Percentiles rank a stretch among this genome's conserved stretches.
Evolutionary conservation across 2,329 filamentous ascomycete species (phyloP).

Genomic region (Trichoderma sp.): DNA sequence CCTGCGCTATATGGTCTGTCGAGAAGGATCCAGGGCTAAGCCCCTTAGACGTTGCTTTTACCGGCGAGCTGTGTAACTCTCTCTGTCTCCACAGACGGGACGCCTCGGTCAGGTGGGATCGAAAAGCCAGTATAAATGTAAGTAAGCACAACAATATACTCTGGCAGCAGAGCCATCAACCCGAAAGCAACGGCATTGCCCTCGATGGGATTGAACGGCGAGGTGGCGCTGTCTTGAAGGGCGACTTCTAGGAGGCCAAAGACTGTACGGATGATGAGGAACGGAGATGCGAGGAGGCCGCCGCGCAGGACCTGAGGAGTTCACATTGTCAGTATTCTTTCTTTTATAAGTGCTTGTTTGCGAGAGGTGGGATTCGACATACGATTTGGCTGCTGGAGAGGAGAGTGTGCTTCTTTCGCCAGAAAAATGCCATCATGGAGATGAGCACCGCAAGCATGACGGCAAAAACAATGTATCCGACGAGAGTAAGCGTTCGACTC

Average conservation of each 20-base stretch:
- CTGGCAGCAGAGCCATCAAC: slow-evolving; percentile 22
- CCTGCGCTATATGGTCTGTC: not conserved
- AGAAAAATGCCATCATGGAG: slow-evolving; percentile 23
- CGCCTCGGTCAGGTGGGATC: slow-evolving; percentile 17
- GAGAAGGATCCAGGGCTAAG: not conserved
- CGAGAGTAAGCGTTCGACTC: slow-evolving; percentile 24
- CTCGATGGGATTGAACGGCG: slow-evolving; percentile 23
- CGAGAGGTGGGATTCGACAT: not conserved
- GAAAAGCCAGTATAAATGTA: slow-evolving; percentile 22
- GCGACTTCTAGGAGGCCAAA: slow-evolving; percentile 26
- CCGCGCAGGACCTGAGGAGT: slow-evolving; percentile 20
- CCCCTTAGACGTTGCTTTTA: slow-evolving; percentile 8
- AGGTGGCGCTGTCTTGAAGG: not conserved
- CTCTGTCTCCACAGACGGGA: not conserved
- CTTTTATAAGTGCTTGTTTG: not conserved
- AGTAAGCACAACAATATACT: slow-evolving; percentile 22
- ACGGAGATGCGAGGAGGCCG: slow-evolving; percentile 24
- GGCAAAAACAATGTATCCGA: slow-evolving; percentile 27
- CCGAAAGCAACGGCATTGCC: slow-evolving; percentile 21
- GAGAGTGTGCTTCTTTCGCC: slow-evolving; percentile 16
- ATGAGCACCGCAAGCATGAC: slow-evolving; percentile 22
- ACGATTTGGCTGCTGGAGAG: slow-evolving; percentile 23
- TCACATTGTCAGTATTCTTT: not conserved
- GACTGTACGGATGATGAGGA: slow-evolving; percentile 25
- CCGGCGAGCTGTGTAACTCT: not conserved